phyloP scores from a whole-genome alignment of 371 early-diverging fungal species.

The Gilbertella persicaria region DNA sequence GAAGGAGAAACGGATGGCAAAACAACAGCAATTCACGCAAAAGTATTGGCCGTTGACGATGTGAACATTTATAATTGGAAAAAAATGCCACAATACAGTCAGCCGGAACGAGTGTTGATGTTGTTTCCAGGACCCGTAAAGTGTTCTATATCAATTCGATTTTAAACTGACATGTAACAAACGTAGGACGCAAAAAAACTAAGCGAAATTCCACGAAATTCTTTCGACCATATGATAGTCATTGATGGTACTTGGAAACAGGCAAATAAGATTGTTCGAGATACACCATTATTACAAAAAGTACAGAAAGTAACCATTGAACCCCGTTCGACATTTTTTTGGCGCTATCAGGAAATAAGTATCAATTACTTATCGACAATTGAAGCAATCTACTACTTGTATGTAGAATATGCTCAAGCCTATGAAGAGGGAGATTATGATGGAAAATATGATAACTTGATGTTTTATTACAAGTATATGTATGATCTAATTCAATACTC shows the following conservation, averaged over 20 bases:
- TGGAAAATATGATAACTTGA: slow-evolving; percentile 81
- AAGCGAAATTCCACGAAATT: slow-evolving; percentile 55
- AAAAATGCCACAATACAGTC: slow-evolving; percentile 55
- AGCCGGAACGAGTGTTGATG: slow-evolving; percentile 73
- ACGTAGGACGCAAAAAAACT: slow-evolving; percentile 71
- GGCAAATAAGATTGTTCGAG: slow-evolving; percentile 72
- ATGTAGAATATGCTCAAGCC: slow-evolving; percentile 66
- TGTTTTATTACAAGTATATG: slow-evolving; percentile 88
- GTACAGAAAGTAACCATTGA: slow-evolving; percentile 62
- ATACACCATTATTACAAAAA: slow-evolving; percentile 45
- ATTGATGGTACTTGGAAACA: slow-evolving; percentile 95
- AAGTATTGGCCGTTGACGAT: slow-evolving; percentile 72
- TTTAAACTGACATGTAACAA: not conserved
- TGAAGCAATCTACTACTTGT: slow-evolving; percentile 93
- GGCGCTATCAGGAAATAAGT: slow-evolving; percentile 84
- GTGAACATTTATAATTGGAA: slow-evolving; percentile 64
- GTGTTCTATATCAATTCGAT: not conserved
- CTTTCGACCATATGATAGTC: slow-evolving; percentile 80
- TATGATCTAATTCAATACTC: slow-evolving; percentile 81
- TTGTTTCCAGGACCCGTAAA: slow-evolving; percentile 87
- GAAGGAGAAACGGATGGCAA: slow-evolving; percentile 79
- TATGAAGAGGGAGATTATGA: slow-evolving; percentile 49
- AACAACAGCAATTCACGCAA: slow-evolving; percentile 86
- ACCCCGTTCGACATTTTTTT: slow-evolving; percentile 81
- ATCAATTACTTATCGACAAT: slow-evolving; percentile 85